These are phyloP conservation scores for Flueggea neowawraea DNA, from an alignment of 441 rosid species.

Conservation along the genomic window DNA sequence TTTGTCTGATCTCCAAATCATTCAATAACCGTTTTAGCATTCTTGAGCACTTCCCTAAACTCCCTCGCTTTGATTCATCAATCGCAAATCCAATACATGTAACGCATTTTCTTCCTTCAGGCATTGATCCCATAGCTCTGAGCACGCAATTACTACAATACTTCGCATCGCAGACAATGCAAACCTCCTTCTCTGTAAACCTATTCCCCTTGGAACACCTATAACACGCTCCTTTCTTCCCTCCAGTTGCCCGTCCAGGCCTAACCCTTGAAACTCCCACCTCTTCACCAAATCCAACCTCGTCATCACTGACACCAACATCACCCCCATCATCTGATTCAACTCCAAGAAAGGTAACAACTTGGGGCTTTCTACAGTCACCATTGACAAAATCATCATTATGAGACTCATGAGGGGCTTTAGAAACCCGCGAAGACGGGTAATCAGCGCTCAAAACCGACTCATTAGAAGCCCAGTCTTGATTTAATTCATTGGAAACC, in stretches of 20 bases:
- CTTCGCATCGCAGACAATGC: constrained; percentile 90
- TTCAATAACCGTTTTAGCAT: constrained; percentile 78
- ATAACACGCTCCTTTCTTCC: constrained; percentile 79
- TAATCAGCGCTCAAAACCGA: constrained; percentile 81
- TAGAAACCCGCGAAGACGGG: constrained; percentile 80
- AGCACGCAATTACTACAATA: constrained; percentile 83
- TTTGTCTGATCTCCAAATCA: constrained; percentile 75
- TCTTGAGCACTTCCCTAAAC: constrained; percentile 79
- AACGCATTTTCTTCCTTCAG: constrained; percentile 97
- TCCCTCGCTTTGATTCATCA: constrained; percentile 68
- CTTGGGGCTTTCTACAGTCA: constrained; percentile 49
- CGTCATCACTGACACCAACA: constrained; percentile 22
- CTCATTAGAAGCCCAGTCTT: constrained; percentile 79
- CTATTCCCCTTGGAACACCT: constrained; percentile 76
- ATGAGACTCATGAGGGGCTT: constrained; percentile 40
- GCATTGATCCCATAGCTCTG: constrained; percentile 98
- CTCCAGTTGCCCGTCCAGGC: constrained; percentile 56
- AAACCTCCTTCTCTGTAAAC: constrained; percentile 90
- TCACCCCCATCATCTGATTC: constrained; percentile 56
- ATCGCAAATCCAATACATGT: constrained; percentile 83
- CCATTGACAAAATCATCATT: constrained; percentile 33
- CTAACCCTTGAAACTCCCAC: constrained; percentile 33
- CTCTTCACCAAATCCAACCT: constrained; percentile 30
- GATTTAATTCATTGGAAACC: constrained; percentile 49
- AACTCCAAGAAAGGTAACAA: constrained; percentile 70